Conservation (phyloP, 257 asterid genomes). For the Primulina huaijiensis region DNA sequence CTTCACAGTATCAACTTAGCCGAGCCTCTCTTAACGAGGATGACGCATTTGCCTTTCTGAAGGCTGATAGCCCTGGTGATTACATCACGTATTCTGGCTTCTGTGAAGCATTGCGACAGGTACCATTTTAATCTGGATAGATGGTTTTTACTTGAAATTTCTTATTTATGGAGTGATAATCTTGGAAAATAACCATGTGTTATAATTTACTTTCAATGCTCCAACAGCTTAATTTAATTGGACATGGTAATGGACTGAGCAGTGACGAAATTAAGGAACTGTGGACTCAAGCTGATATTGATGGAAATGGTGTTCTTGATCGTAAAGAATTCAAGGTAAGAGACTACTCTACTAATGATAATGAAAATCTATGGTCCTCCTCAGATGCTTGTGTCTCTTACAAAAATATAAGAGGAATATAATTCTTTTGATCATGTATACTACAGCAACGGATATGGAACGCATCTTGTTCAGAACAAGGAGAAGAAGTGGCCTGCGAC, state of each 20-base stretch:
- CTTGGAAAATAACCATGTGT: not conserved
- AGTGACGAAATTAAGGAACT: slow-evolving; percentile 71
- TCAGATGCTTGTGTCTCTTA: not conserved
- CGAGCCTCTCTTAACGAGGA: slow-evolving; percentile 80
- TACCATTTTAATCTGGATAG: slow-evolving; percentile 7
- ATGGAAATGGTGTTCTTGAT: slow-evolving; percentile 78
- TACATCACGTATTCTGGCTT: slow-evolving; percentile 72
- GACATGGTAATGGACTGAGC: slow-evolving; percentile 82
- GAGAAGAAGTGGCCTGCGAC: slow-evolving; percentile 35
- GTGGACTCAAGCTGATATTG: slow-evolving; percentile 86
- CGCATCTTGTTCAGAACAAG: slow-evolving; percentile 52
- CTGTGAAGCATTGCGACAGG: slow-evolving; percentile 89
- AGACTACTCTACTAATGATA: no score
- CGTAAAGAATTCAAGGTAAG: slow-evolving; percentile 78
- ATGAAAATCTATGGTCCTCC: not conserved
- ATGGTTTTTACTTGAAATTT: no score
- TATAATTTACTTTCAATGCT: slow-evolving; percentile 11
- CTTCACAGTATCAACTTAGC: slow-evolving; percentile 80
- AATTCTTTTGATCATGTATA: not conserved
- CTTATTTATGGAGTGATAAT: no score
- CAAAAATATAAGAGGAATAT: no score
- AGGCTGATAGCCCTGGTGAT: slow-evolving; percentile 76
- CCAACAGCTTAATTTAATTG: slow-evolving; percentile 79
- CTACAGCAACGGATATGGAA: slow-evolving; percentile 86
- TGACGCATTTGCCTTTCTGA: slow-evolving; percentile 80